Evolutionary conservation across 305 asterid species (phyloP).

Genomic region (Withania somnifera): DNA sequence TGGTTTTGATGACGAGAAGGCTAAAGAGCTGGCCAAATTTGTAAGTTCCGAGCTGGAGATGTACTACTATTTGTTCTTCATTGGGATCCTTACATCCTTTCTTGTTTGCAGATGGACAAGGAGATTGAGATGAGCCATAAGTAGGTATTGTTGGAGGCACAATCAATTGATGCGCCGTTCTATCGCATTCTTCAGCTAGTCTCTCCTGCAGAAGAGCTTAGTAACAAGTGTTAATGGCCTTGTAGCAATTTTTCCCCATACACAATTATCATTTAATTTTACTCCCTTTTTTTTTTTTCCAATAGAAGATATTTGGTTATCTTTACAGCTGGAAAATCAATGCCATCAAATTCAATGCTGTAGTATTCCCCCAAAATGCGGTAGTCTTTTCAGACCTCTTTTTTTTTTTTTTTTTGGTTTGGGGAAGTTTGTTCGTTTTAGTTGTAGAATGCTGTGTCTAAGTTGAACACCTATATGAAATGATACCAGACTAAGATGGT

Average conservation of each 20-base stretch:
- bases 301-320: background rate
- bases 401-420: background rate
- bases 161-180: background rate
- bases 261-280: background rate
- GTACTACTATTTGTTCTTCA: background rate
- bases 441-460: background rate
- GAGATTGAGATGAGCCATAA: slow-evolving; percentile 43
- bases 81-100: slow-evolving; percentile 4
- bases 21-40: slow-evolving; percentile 55
- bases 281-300: background rate
- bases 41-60: slow-evolving; percentile 25
- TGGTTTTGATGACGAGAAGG: slow-evolving; percentile 82
- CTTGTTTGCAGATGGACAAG: slow-evolving; percentile 57
- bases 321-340: background rate
- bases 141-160: slow-evolving; percentile 5
- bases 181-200: background rate
- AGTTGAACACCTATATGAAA: background rate
- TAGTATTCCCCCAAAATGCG: background rate
- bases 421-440: background rate
- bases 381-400: background rate
- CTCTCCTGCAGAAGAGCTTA: background rate
- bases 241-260: background rate
- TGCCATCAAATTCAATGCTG: background rate
- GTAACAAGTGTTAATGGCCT: background rate
- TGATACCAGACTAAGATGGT: background rate